Percentiles rank a stretch among this genome's conserved stretches.
Conservation (phyloP, 805 yeast genomes). For the Danielozyma ontarioensis region DNA sequence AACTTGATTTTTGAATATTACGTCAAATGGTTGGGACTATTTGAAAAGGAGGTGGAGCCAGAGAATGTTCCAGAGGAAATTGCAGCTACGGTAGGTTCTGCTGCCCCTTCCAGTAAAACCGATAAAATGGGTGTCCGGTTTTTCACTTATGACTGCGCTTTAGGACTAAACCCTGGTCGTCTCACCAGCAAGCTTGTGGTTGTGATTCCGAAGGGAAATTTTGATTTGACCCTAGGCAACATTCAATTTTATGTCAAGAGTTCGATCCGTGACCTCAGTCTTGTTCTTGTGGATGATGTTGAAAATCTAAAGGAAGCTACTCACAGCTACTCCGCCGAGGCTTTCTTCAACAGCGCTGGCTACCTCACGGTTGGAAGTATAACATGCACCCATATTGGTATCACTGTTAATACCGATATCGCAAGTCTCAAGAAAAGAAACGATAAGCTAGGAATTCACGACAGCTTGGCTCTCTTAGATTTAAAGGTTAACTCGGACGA, state of each 20-base stretch:
- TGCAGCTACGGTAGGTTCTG: constrained; percentile 2
- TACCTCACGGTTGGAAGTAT: constrained; percentile 48
- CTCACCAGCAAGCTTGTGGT: constrained; percentile 50
- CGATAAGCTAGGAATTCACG: constrained; percentile 14
- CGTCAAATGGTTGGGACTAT: constrained; percentile 50
- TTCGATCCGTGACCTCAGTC: constrained; percentile 44
- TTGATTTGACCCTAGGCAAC: constrained; percentile 39
- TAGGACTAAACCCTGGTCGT: constrained; percentile 63
- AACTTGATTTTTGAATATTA: constrained; percentile 52
- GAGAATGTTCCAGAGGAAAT: constrained; percentile 3
- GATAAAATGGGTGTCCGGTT: constrained; percentile 23
- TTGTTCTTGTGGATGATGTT: constrained; percentile 63
- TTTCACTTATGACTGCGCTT: constrained; percentile 45
- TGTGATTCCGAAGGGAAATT: constrained; percentile 48
- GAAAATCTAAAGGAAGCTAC: constrained; percentile 5
- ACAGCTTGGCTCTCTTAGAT: constrained; percentile 28
- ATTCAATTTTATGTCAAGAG: constrained; percentile 33
- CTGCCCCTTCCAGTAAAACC: neutral
- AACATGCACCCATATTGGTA: constrained; percentile 33
- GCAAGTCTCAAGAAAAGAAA: constrained; percentile 13
- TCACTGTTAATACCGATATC: constrained; percentile 20
- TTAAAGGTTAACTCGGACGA: constrained; percentile 46
- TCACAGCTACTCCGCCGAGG: constrained; percentile 19
- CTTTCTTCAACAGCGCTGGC: constrained; percentile 43
- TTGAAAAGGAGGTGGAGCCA: constrained; percentile 23